Conservation (phyloP, 768 basidiomycete genomes). For the Macrolepiota fuliginosa region DNA sequence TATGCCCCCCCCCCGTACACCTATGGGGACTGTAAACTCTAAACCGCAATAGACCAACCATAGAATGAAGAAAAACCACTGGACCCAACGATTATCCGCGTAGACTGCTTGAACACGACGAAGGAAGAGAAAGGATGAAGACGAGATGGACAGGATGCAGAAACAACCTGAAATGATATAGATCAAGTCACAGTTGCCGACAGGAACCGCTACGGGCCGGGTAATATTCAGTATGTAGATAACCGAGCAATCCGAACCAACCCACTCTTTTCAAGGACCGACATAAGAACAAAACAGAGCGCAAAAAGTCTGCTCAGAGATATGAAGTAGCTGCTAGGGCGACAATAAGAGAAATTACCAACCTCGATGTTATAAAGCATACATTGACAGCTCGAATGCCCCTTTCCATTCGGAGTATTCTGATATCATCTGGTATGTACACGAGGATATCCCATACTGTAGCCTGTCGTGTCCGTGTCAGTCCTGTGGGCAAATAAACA, state of each 20-base stretch:
- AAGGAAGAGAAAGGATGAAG: constrained; percentile 28
- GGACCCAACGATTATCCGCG: constrained; percentile 17
- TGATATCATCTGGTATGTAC: background rate
- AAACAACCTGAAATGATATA: too few species aligned
- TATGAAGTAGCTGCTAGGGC: too few species aligned
- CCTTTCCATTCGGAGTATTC: background rate
- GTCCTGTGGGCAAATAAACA: too few species aligned
- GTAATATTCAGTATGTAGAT: background rate
- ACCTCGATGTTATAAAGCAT: background rate
- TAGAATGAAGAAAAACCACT: constrained; percentile 23
- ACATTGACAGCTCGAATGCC: background rate
- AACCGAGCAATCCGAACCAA: too few species aligned
- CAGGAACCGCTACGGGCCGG: background rate
- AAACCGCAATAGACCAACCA: constrained; percentile 26
- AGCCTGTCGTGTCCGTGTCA: background rate
- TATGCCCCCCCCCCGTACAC: constrained; percentile 19
- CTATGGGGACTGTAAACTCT: constrained; percentile 21
- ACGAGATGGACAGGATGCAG: background rate
- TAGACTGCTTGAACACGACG: constrained; percentile 31
- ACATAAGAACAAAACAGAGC: too few species aligned
- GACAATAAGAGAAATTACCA: background rate
- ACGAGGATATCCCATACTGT: too few species aligned
- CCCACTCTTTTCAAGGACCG: too few species aligned
- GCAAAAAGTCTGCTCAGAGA: too few species aligned
- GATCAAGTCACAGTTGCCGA: background rate